Conservation (phyloP, 768 basidiomycete genomes). For the Mycena pura region DNA sequence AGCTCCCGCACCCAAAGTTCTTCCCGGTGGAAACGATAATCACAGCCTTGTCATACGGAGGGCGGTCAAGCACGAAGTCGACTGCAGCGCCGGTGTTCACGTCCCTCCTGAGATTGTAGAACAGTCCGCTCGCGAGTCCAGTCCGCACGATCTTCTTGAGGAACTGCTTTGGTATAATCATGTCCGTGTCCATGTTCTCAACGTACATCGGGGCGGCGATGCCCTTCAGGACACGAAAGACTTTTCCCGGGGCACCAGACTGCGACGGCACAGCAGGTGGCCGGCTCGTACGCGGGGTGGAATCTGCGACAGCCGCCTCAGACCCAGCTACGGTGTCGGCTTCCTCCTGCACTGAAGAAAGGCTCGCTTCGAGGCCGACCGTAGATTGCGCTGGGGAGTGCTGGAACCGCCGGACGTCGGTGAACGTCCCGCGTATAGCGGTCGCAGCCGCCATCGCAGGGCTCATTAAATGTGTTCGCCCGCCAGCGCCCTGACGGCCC, state of each 20-base stretch:
- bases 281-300: slow-evolving; percentile 45
- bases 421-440: slow-evolving; percentile 81
- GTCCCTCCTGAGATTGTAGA: slow-evolving; percentile 78
- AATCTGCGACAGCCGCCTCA: slow-evolving; percentile 63
- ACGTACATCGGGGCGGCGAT: slow-evolving; percentile 80
- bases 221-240: slow-evolving; percentile 74
- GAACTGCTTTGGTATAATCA: slow-evolving; percentile 94
- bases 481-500: slow-evolving; percentile 86
- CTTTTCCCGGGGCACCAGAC: slow-evolving; percentile 53
- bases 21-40: slow-evolving; percentile 84
- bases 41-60: slow-evolving; percentile 74
- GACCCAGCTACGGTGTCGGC: slow-evolving; percentile 69
- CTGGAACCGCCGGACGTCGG: slow-evolving; percentile 80
- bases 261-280: slow-evolving; percentile 38
- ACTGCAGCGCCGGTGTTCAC: slow-evolving; percentile 75
- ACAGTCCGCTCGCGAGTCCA: slow-evolving; percentile 83
- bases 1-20: slow-evolving; percentile 92
- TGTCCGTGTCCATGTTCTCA: slow-evolving; percentile 88
- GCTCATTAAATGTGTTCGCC: slow-evolving; percentile 85
- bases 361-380: slow-evolving; percentile 45
- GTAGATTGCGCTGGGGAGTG: slow-evolving; percentile 49
- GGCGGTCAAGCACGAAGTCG: slow-evolving; percentile 82
- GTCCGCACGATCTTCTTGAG: slow-evolving; percentile 90
- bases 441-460: slow-evolving; percentile 95
- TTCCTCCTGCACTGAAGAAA: slow-evolving; percentile 70